Base-by-base conservation (phyloP, 768 basidiomycete genomes). In the Kwoniella botswanensis region DNA sequence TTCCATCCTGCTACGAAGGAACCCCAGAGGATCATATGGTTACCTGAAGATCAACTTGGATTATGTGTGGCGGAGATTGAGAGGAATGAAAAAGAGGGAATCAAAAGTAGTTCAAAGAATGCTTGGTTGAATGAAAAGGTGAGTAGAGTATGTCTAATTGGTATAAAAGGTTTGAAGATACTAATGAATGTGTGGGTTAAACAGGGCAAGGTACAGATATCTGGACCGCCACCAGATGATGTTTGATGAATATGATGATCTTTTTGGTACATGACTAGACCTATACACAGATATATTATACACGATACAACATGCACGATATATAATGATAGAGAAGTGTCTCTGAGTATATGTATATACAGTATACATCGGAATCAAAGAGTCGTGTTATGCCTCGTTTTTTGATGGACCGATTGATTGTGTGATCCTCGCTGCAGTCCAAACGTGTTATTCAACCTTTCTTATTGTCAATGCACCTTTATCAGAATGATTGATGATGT, bases 21-120 rank as follows among this genome's bases (percentile, higher is more conserved):
- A 42, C 89, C 91, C 58, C 92, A 94, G 84, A 87, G 90, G 72
- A 86, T 89, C 4, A 85, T 98, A 42, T 98, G 96, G 96, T 83
- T 98, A 65, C 93, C 96, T 22, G 83, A 85, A 50, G 96, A 98
- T 80, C 89, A 90, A 10, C 78, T 93, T 65, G 88, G 86, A 0
- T 84, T 85, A 46, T 88, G 88, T 71, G 78, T 79, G 42, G 88
- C 86, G 67, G 92, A 93, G 85, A 88, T 87, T 73, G 80, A 84
- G 71, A 88, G 84, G 72, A 90, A 90, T 80, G 79, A 76, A 71
- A 86, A 85, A 35, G 82, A 79, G 4, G 90, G 88, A 2, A 87
- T 93, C 35, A 78, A 85, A 70, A 88, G 86, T 22, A 87, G 86
- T 29, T 82, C 81, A 44, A 79, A 84, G 68, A 86, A 87, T 62